Evolutionary conservation across 192 early-diverging fungal genomes (phyloP), one percentile per base, ranked within the genome.

Genomic region (Backusella tuberculispora): DNA sequence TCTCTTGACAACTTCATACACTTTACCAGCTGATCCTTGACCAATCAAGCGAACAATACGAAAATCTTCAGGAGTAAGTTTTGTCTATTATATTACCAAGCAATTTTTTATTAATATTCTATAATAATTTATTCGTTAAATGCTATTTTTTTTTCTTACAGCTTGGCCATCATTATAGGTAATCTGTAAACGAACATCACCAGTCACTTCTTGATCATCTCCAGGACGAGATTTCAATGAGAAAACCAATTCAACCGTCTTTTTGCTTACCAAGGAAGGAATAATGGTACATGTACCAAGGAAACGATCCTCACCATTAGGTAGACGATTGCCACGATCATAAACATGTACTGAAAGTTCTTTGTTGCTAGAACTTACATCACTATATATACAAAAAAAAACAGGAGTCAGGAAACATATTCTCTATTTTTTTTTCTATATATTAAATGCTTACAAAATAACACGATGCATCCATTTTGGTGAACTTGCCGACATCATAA

Each of bases 1-100:
- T 74, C 88, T 91, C 67, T 95, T 95, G 42, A 87, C 75, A 67
- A 93, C 94, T 71, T 94, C 90, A 38, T 92, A 85, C 13, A 95
- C 94, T 68, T 93, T 94, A 45, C 94, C 94, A 83, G 94, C 94
- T 26, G 86, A 88, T 12, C 94, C 94, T 72, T 90, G 89, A 4
- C 94, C 94, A 38, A 95, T 82, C 0, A 93, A 84, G 50, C 92
- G 90, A 0, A 94, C 72, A n/a, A 93, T 85, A 17, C 89, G 88
- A 71, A 95, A 95, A 53, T 80, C 81, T 6, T 71, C 75, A 4
- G 87, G 84, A 13, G 83, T 83, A 7, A 85, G 13, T 60, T 85
- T 80, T 10, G 76, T 74, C 78, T 47, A 78, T 74, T 34, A 34
- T 34, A 34, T 34, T 34, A 34, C 29, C 29, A 34, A 72, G 78